These are phyloP conservation scores for Coleophoma eucalyptorum DNA, from an alignment of 2,329 filamentous ascomycete species.

Conservation along the genomic window DNA sequence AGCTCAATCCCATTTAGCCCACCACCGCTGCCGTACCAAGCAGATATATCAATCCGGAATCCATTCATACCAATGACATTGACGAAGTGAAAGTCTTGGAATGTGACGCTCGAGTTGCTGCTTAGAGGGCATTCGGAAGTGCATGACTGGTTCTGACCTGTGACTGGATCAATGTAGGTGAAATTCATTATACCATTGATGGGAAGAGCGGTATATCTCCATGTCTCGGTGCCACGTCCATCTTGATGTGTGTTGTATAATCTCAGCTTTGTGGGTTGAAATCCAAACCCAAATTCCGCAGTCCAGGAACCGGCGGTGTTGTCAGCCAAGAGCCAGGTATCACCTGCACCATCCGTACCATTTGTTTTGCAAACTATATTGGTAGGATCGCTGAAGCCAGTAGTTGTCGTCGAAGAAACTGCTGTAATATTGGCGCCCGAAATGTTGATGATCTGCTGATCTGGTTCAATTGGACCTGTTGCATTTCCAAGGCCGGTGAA, in stretches of 20 bases:
- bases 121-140: constrained; percentile 84
- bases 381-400: constrained; percentile 69
- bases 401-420: constrained; percentile 54
- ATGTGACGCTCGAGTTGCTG: constrained; percentile 58
- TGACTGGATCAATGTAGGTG: constrained; percentile 76
- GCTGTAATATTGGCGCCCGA: constrained; percentile 71
- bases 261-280: constrained; percentile 80
- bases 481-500: constrained; percentile 88
- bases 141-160: constrained; percentile 66
- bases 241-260: constrained; percentile 84
- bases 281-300: constrained; percentile 78
- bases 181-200: constrained; percentile 94
- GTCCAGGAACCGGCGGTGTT: constrained; percentile 76
- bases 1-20: constrained; percentile 84
- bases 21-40: constrained; percentile 81
- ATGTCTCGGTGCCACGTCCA: constrained; percentile 83
- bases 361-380: constrained; percentile 80
- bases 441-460: constrained; percentile 81
- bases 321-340: constrained; percentile 79
- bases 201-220: constrained; percentile 80
- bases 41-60: constrained; percentile 81
- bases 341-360: constrained; percentile 64
- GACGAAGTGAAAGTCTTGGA: constrained; percentile 90
- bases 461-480: constrained; percentile 60
- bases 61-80: constrained; percentile 83